A percentile compares a stretch with the other conserved stretches of the same genome.
These are phyloP conservation scores for Cryphonectria carpinicola DNA, from an alignment of 2,329 filamentous ascomycete species.

Conservation along the genomic window DNA sequence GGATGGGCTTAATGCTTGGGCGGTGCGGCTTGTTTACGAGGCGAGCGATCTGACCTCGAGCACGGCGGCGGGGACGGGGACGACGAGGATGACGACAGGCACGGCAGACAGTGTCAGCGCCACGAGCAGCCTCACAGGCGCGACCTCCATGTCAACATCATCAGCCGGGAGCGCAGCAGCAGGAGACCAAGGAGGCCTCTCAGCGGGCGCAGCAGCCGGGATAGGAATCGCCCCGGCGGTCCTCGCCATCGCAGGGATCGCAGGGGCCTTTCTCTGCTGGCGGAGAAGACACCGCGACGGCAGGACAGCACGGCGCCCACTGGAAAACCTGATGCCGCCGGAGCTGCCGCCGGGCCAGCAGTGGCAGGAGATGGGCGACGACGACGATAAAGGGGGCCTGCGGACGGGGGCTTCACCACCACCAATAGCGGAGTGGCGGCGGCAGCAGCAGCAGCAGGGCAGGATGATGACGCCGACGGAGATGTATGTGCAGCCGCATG, in stretches of 20 bases:
- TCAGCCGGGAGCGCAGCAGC: background rate
- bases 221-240: background rate
- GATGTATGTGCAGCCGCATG: conserved; percentile 1
- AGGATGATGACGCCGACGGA: background rate
- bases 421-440: too few relatives aligned
- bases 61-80: background rate
- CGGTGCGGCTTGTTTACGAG: conserved; percentile 5
- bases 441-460: too few relatives aligned
- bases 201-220: background rate
- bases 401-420: background rate
- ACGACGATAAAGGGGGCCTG: background rate
- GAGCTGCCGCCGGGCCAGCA: background rate
- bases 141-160: background rate
- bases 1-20: conserved; percentile 1
- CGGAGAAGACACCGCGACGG: background rate
- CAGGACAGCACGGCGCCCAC: background rate
- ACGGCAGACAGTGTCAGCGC: background rate
- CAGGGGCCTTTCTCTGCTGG: conserved; percentile 1
- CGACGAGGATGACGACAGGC: background rate
- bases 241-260: background rate
- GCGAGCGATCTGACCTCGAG: background rate
- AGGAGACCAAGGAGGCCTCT: background rate
- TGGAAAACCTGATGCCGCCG: background rate
- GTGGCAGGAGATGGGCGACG: background rate
- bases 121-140: background rate